Conservation (phyloP, 2,329 filamentous ascomycete genomes). For the Hypoxylon sp. region DNA sequence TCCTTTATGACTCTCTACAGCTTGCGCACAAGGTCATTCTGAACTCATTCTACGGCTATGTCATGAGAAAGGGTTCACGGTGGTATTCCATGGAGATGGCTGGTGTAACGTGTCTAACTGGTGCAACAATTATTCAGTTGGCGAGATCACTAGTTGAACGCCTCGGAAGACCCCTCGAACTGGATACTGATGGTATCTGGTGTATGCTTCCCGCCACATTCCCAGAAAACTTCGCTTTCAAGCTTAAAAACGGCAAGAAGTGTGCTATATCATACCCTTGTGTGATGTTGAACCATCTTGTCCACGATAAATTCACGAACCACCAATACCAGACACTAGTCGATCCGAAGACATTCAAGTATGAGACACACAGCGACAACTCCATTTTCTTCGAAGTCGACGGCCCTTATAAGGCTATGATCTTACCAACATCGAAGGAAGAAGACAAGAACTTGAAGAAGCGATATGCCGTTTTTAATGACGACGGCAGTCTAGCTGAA, state of each 20-base stretch:
- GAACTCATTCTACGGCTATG: constrained; percentile 99
- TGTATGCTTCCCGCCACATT: constrained; percentile 98
- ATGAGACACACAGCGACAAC: constrained; percentile 98
- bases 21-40: constrained; percentile 98
- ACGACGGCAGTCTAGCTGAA: constrained; percentile 94
- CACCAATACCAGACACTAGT: constrained; percentile 94
- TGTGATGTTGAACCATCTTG: constrained; percentile 98
- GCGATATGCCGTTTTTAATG: constrained; percentile 98
- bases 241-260: constrained; percentile 95
- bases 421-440: constrained; percentile 96
- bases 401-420: constrained; percentile 97
- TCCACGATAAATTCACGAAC: constrained; percentile 95
- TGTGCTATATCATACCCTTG: constrained; percentile 97
- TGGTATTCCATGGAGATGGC: constrained; percentile 99
- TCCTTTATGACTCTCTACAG: constrained; percentile 95
- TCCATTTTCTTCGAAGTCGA: constrained; percentile 99
- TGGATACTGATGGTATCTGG: constrained; percentile 99
- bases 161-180: constrained; percentile 90
- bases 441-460: constrained; percentile 99
- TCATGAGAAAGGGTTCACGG: constrained; percentile 98
- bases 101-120: constrained; percentile 96
- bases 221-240: constrained; percentile 96
- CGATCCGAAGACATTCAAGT: constrained; percentile 85
- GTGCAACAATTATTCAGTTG: constrained; percentile 96
- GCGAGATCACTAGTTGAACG: constrained; percentile 93